phyloP scores from a whole-genome alignment of 108 stramenopile genomes.

The Nannochloropsis oceanica region DNA sequence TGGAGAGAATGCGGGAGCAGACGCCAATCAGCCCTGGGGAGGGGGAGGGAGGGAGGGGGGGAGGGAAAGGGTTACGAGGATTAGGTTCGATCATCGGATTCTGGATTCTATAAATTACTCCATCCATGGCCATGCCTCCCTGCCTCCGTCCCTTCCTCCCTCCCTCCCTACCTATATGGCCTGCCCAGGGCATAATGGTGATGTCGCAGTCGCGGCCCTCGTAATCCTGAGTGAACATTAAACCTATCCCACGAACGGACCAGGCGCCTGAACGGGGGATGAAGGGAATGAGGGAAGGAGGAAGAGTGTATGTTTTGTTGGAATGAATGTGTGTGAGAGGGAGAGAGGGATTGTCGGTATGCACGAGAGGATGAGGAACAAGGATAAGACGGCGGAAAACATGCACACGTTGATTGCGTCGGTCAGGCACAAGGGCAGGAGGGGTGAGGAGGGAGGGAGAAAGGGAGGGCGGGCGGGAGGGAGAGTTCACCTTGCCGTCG shows the following conservation, averaged over 20 bases:
- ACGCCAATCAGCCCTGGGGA: conserved; percentile 41
- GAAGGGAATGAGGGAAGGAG: no score
- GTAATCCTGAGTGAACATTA: conserved; percentile 58
- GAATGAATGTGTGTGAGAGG: no score
- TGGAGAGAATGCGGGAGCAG: conserved; percentile 62
- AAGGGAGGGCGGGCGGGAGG: neutral
- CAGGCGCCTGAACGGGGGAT: conserved; percentile 48
- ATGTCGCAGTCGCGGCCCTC: conserved; percentile 85
- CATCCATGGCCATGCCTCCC: no score
- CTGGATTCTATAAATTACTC: no score
- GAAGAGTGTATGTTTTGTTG: no score
- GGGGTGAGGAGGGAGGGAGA: neutral
- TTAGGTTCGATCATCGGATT: no score
- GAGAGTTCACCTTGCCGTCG: neutral
- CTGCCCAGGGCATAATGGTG: conserved; percentile 80
- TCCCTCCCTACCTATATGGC: conserved; percentile 42
- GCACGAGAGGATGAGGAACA: no score
- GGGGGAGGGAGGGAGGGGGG: no score
- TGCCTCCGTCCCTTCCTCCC: neutral
- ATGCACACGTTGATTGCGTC: neutral
- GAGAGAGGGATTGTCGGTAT: no score
- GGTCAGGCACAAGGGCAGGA: neutral
- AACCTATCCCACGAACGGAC: conserved; percentile 58
- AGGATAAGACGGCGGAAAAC: conserved; percentile 54
- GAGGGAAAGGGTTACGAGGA: no score